phyloP scores from a whole-genome alignment of 306 rosid genomes.

The Ammopiptanthus mongolicus region DNA sequence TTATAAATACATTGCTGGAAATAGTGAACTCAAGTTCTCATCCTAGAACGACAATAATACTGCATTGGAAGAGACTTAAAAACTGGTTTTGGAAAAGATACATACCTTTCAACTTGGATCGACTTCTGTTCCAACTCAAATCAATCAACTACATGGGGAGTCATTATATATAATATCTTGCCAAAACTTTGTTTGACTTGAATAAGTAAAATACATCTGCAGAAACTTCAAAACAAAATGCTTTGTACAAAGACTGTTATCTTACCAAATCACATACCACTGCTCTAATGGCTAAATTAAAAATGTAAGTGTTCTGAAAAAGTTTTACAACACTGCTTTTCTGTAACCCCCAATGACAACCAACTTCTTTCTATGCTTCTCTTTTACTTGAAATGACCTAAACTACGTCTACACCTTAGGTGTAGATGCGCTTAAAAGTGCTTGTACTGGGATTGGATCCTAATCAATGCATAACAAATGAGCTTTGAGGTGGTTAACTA shows the following conservation, averaged over 20 bases:
- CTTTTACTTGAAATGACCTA: too few species aligned
- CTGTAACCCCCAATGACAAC: too few species aligned
- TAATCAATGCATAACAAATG: background rate
- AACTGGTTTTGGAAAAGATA: background rate
- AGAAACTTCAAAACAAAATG: background rate
- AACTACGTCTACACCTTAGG: background rate
- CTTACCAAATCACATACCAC: background rate
- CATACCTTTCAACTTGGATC: background rate
- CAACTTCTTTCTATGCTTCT: too few species aligned
- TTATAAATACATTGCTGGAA: background rate
- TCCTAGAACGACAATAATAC: background rate
- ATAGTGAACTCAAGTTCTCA: background rate
- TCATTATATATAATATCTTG: background rate
- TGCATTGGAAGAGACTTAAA: background rate
- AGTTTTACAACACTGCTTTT: too few species aligned
- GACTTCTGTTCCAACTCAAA: background rate
- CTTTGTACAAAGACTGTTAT: background rate
- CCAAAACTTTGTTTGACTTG: background rate
- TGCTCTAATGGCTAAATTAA: background rate
- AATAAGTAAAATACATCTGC: background rate
- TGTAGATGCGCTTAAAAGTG: background rate
- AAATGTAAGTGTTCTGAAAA: too few species aligned
- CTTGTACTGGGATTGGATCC: background rate
- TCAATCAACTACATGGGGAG: background rate
- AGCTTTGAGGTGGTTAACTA: background rate